Evolutionary conservation across 495 filamentous ascomycete species (phyloP).

Genomic region (Tuber aestivum): DNA sequence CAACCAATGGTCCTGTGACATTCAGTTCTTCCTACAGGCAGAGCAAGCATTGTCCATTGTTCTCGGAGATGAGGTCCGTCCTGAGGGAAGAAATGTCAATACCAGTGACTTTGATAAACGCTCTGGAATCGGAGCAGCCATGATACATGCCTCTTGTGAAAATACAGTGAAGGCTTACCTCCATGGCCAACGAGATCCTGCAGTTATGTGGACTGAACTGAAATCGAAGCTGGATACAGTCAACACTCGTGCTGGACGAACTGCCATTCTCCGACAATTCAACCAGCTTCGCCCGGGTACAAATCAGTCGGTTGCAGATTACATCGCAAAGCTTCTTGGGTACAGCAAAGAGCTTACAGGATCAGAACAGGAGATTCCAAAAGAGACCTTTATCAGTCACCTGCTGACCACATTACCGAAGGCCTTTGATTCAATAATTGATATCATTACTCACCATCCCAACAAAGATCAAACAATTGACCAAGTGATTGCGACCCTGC

Average conservation of each 20-base stretch:
- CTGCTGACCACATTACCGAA: background rate
- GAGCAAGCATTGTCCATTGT: too few relatives aligned
- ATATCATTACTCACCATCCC: too few relatives aligned
- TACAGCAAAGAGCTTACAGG: background rate
- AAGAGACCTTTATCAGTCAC: too few relatives aligned
- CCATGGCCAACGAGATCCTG: background rate
- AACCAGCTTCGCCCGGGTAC: background rate
- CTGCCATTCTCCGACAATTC: background rate
- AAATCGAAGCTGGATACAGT: background rate
- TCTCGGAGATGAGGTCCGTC: too few relatives aligned
- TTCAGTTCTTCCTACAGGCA: too few relatives aligned
- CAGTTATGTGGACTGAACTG: background rate
- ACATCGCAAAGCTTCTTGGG: background rate
- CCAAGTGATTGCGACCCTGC: too few relatives aligned
- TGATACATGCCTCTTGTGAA: background rate
- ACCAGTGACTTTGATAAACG: background rate
- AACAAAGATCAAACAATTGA: too few relatives aligned
- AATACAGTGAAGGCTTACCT: background rate
- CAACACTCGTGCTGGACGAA: background rate
- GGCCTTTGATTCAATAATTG: too few relatives aligned
- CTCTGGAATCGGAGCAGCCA: background rate
- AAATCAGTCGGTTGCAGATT: background rate
- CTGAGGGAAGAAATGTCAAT: too few relatives aligned
- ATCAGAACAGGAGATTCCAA: background rate
- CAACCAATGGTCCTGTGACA: too few relatives aligned